Conservation (phyloP, 176 grass and related monocot species). For the Thinopyrum elongatum region DNA sequence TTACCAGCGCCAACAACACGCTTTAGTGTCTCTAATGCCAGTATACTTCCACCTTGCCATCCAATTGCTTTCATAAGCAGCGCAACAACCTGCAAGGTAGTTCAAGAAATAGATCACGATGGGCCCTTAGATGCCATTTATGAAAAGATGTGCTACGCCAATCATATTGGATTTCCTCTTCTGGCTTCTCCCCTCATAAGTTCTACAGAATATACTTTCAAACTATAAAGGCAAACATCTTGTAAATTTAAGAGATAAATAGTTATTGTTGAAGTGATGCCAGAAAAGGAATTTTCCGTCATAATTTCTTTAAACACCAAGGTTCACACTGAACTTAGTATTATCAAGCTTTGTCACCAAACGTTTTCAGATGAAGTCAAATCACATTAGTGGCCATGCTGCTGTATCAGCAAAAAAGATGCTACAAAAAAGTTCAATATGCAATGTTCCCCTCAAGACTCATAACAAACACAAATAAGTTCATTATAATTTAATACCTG, state of each 20-base stretch:
- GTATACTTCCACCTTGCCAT: conserved; percentile 97
- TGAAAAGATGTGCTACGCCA: conserved; percentile 3
- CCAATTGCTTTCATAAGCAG: conserved; percentile 99
- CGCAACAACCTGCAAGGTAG: conserved; percentile 76
- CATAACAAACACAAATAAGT: conserved; percentile 21
- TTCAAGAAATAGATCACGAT: conserved; percentile 26
- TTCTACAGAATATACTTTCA: neutral
- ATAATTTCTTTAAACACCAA: neutral
- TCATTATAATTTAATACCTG: conserved; percentile 63
- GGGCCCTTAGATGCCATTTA: neutral
- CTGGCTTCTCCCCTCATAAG: neutral
- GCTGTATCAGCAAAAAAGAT: neutral
- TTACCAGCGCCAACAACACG: conserved; percentile 99
- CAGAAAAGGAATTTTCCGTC: neutral
- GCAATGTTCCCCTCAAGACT: neutral
- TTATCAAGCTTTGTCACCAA: neutral
- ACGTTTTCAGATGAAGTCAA: neutral
- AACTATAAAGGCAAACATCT: neutral
- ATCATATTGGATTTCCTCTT: conserved; percentile 10
- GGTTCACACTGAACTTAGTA: neutral
- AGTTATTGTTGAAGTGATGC: neutral
- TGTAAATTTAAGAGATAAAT: neutral
- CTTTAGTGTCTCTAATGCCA: conserved; percentile 94
- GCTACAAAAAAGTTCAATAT: neutral
- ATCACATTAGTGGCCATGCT: neutral